phyloP scores from a whole-genome alignment of 768 basidiomycete species.

The Hericium coralloides region DNA sequence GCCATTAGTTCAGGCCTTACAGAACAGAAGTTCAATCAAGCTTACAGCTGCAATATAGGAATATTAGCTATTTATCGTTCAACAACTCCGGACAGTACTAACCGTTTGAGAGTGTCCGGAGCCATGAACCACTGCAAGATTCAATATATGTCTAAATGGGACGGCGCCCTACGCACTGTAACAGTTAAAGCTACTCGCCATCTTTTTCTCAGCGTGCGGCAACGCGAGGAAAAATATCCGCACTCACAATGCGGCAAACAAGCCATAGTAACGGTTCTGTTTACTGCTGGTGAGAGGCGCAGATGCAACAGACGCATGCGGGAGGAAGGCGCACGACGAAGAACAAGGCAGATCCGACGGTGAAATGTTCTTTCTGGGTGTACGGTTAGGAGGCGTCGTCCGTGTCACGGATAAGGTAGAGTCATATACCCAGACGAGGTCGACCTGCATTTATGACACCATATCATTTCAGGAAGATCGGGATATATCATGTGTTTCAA shows the following conservation, averaged over 20 bases:
- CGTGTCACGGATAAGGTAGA: no score
- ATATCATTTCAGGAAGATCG: background rate
- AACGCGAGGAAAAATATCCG: background rate
- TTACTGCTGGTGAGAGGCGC: background rate
- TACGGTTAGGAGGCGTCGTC: background rate
- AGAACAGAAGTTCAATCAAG: no score
- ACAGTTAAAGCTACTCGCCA: background rate
- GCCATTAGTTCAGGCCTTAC: no score
- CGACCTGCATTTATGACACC: background rate
- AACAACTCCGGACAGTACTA: background rate
- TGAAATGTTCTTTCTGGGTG: background rate
- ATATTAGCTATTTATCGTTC: no score
- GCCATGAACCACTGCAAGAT: no score
- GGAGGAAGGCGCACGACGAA: background rate
- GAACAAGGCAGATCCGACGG: background rate
- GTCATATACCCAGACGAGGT: background rate
- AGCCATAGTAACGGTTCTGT: background rate
- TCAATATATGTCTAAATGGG: no score
- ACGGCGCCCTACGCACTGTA: background rate
- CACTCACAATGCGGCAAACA: background rate
- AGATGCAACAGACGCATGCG: background rate
- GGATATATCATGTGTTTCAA: background rate
- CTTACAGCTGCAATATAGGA: no score
- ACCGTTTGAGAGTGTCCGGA: background rate
- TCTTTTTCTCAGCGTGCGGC: background rate